These are phyloP conservation scores for Vitis riparia DNA, from an alignment of 164 flowering plant genomes.

Conservation along the genomic window DNA sequence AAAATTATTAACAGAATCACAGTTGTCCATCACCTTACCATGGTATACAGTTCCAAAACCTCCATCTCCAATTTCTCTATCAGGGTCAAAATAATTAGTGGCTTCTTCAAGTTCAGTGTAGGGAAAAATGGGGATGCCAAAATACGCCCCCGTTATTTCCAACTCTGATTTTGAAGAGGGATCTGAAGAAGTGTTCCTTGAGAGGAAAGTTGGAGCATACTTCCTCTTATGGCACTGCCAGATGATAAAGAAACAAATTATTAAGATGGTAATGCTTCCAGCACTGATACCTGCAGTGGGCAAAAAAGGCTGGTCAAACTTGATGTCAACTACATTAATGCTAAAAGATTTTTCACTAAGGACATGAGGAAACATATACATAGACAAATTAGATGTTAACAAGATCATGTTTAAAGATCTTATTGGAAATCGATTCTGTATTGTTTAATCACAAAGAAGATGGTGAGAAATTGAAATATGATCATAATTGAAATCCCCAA, in stretches of 20 bases:
- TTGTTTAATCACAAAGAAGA: not conserved
- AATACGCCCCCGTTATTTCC: slow-evolving; percentile 17
- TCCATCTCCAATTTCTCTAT: slow-evolving; percentile 30
- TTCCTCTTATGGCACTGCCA: no score
- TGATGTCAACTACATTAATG: no score
- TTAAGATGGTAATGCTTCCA: no score
- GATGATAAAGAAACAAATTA: no score
- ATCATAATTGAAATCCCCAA: not conserved
- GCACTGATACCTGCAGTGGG: no score
- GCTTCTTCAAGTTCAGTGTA: slow-evolving; percentile 15
- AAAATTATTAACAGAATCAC: not conserved
- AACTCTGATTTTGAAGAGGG: slow-evolving; percentile 19
- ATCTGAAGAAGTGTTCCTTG: slow-evolving; percentile 1
- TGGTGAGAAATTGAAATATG: not conserved
- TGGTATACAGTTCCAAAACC: slow-evolving; percentile 36
- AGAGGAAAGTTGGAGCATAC: not conserved
- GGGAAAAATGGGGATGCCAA: not conserved
- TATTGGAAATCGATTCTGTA: not conserved
- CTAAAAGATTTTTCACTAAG: no score
- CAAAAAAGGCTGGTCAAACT: no score
- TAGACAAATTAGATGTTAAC: no score
- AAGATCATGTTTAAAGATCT: not conserved
- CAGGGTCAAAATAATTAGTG: slow-evolving; percentile 22
- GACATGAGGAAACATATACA: no score
- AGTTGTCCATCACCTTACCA: slow-evolving; percentile 16